Base-by-base conservation (phyloP, 2,329 filamentous ascomycete genomes). In the Monosporascus sp. region DNA sequence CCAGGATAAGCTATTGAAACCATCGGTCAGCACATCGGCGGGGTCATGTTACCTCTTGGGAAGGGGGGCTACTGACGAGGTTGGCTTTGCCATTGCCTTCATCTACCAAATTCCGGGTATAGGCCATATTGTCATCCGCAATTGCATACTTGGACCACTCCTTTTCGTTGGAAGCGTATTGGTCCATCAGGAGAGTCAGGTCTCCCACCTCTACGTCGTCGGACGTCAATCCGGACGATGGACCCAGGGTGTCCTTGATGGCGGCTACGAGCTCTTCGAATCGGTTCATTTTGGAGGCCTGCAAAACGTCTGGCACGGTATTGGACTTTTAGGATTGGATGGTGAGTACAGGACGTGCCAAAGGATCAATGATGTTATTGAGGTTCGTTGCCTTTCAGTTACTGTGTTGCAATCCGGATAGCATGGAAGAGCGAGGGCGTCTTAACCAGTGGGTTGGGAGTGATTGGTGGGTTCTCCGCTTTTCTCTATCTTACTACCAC, bases 21-120 rank as follows among this genome's bases (percentile, higher is more conserved):
- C n/a, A n/a, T 49, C 6, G 40, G 52, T 67, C 52, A 67, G 62
- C 55, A 57, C 38, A 16, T 40, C 48, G 48, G 47, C 44, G 22
- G 37, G 37, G 37, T 17, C 20, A 52, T 49, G 52, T 51, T 26
- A 61, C 22, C 22, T 3, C 43, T n/a, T 7, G 14, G 43, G 7
- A 26, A 27, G 22, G 43, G 16, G 43, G n/a, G 5, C 24, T 27
- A 22, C 74, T 59, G 68, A 80, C 77, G 60, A 80, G 60, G 61
- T 80, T 80, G 64, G 74, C 76, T 58, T 79, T 78, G 14, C 85
- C 91, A 62, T 96, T 96, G 3, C 91, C 90, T 67, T 91, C 87
- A 65, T 96, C 90, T 45, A 97, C 91, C 4, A 96, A 80, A 67
- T 96, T 96, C 52, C 92, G 77, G 14, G 92, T 96, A 70, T 96